These are phyloP conservation scores for Pneumocystis wakefieldiae DNA, from an alignment of 1,139 yeast species.

Conservation along the genomic window DNA sequence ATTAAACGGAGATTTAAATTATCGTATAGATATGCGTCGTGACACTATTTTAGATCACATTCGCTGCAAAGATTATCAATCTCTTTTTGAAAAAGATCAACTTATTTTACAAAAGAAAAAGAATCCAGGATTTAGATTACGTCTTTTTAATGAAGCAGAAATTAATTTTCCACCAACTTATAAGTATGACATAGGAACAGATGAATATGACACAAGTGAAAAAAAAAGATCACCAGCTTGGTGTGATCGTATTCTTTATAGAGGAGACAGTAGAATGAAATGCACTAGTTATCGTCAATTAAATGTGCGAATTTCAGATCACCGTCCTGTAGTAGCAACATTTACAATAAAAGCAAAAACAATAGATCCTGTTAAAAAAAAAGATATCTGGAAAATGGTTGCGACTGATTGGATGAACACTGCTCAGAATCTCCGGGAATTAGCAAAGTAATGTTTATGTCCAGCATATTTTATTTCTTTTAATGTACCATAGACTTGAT, in stretches of 20 bases:
- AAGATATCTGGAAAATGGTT: constrained; percentile 4
- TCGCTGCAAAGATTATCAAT: constrained; percentile 35
- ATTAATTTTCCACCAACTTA: constrained; percentile 78
- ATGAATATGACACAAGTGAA: constrained; percentile 67
- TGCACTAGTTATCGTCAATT: constrained; percentile 18
- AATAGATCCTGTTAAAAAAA: constrained; percentile 3
- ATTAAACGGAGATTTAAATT: constrained; percentile 90
- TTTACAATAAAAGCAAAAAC: constrained; percentile 32
- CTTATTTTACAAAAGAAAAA: constrained; percentile 52
- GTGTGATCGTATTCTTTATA: constrained; percentile 77
- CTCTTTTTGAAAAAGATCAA: constrained; percentile 61
- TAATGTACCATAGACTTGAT: not conserved
- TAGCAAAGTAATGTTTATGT: not conserved
- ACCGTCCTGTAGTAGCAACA: constrained; percentile 76
- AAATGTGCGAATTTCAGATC: constrained; percentile 60
- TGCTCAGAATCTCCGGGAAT: constrained; percentile 1
- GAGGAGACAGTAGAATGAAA: constrained; percentile 18
- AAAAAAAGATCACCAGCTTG: constrained; percentile 91
- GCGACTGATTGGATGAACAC: constrained; percentile 7
- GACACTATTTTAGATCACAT: constrained; percentile 50
- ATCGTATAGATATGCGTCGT: constrained; percentile 55
- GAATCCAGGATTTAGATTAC: constrained; percentile 47
- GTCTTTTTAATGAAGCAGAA: constrained; percentile 61
- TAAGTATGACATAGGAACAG: constrained; percentile 75
- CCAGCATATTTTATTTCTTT: not conserved